Conservation (phyloP, 1,284 basidiomycete genomes). For the Cerioporus squamosus region DNA sequence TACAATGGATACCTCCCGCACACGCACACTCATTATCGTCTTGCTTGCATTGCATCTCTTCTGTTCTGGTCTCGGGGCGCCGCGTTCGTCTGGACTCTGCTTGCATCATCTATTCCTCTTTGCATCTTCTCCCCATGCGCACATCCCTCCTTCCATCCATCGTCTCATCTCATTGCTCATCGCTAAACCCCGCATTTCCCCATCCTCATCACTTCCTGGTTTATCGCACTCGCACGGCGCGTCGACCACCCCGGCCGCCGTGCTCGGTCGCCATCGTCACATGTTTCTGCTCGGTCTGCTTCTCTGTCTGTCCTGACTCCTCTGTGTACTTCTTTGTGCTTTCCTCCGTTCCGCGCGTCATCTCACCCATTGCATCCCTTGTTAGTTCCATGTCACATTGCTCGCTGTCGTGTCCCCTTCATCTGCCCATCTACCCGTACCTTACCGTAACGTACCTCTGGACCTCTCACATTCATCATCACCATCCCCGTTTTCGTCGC, state of each 20-base stretch:
- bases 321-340: neutral
- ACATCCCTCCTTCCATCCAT: neutral
- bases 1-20: neutral
- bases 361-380: neutral
- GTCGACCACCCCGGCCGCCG: neutral
- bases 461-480: too few relatives aligned
- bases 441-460: too few relatives aligned
- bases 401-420: conserved; percentile 1
- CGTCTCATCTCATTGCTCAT: neutral
- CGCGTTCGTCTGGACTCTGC: conserved; percentile 12
- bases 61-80: conserved; percentile 5
- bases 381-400: neutral
- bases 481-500: too few relatives aligned
- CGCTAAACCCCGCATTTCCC: too few relatives aligned
- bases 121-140: conserved; percentile 4
- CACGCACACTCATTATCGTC: conserved; percentile 16
- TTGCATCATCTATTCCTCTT: conserved; percentile 2
- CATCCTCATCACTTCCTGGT: neutral
- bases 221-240: neutral
- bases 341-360: neutral
- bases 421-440: too few relatives aligned
- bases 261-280: neutral
- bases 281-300: conserved; percentile 4
- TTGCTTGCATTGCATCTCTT: neutral
- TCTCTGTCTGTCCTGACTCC: neutral